phyloP scores from a whole-genome alignment of 345 rosid genomes.

The Durio zibethinus region DNA sequence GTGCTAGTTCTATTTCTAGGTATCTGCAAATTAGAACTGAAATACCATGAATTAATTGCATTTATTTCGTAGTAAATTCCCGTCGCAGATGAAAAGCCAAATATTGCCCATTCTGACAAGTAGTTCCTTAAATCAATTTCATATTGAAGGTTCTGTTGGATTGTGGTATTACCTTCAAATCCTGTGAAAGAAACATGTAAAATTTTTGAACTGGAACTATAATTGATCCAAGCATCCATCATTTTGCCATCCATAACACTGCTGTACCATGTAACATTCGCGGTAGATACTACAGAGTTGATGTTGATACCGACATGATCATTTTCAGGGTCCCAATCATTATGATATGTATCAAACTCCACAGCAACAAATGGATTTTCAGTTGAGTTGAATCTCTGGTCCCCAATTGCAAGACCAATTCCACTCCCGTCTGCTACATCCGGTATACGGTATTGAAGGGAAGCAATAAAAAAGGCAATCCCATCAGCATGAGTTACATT shows the following conservation, averaged over 20 bases:
- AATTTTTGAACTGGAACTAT: constrained; percentile 38
- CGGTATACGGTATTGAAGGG: neutral
- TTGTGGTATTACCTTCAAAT: too few relatives aligned
- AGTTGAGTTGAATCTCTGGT: neutral
- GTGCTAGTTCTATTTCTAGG: neutral
- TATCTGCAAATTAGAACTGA: neutral
- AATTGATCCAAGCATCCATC: constrained; percentile 45
- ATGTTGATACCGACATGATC: constrained; percentile 48
- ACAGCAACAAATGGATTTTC: constrained; percentile 26
- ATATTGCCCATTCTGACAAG: too few relatives aligned
- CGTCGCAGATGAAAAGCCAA: too few relatives aligned
- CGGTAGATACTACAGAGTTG: constrained; percentile 34
- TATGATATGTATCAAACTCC: too few relatives aligned
- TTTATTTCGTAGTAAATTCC: too few relatives aligned
- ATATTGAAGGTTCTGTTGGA: too few relatives aligned
- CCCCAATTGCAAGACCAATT: neutral
- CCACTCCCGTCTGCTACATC: neutral
- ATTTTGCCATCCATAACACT: constrained; percentile 25
- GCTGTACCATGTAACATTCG: constrained; percentile 27
- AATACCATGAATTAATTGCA: too few relatives aligned
- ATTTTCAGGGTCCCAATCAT: constrained; percentile 38
- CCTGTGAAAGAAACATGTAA: constrained; percentile 33
- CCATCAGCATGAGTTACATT: neutral
- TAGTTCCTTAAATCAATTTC: too few relatives aligned
- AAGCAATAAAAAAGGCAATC: constrained; percentile 1